Evolutionary conservation across 306 rosid species (phyloP), one percentile per base, ranked within the genome.

Genomic region (Begonia peltatifolia): DNA sequence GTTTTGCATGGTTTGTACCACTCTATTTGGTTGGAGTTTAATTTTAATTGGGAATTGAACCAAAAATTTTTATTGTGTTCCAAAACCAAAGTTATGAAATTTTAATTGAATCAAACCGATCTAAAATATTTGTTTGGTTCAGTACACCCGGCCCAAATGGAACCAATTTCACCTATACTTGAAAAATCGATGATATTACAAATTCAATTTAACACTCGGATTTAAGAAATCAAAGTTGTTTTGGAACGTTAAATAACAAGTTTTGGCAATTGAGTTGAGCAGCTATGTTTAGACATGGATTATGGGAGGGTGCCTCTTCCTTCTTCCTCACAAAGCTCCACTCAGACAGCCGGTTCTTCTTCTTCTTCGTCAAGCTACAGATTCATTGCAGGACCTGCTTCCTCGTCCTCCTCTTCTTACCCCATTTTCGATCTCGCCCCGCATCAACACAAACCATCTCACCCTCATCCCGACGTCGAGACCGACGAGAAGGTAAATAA

Each of bases 251-350:
- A 17, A 17, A 17, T 17, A 17, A 17, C 18, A 17, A 17, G 18
- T 17, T 17, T 17, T 17, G 18, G 1, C 1, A 1, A 17, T 17
- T 1, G 18, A 1, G 16, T 47, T 47, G 35, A 42, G 55, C 70
- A 87, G 96, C 71, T 87, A 46, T 83, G 76, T 62, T 35, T 66
- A 49, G 85, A 81, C 61, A 74, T 70, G 72, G 85, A 81, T 41
- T 78, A 87, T 46, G 73, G 75, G 35, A 59, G 73, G 18, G 54
- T 55, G 57, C 62, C 83, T 14, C 14, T 44, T 42, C 67, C 69
- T 53, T 60, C 83, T 52, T 74, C 96, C 9, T 72, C 86, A 2
- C 43, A 30, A 30, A 69, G 61, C 71, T 80, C 75, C 17, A 73
- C 84, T 46, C 74, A 65, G 54, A 52, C 84, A 59, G 72, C 73